Conservation (phyloP, 805 yeast genomes). For the Barnettozyma californica region DNA sequence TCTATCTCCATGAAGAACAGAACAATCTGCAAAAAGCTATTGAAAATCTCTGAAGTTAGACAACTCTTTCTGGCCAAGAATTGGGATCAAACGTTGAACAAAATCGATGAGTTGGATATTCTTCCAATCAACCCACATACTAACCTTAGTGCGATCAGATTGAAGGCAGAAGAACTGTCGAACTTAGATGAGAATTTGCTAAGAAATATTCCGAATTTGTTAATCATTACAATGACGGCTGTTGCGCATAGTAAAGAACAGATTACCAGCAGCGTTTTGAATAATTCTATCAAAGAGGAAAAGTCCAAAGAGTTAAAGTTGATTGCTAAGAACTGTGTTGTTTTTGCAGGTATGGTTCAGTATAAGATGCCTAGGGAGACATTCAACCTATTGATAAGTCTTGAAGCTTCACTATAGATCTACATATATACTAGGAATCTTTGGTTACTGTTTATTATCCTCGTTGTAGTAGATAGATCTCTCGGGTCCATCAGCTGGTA, state of each 20-base stretch:
- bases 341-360: slow-evolving; percentile 92
- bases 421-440: not conserved
- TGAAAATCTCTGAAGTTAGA: slow-evolving; percentile 66
- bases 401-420: slow-evolving; percentile 42
- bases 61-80: slow-evolving; percentile 48
- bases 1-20: slow-evolving; percentile 55
- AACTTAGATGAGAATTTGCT: slow-evolving; percentile 64
- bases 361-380: slow-evolving; percentile 86
- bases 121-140: slow-evolving; percentile 49
- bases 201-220: slow-evolving; percentile 72
- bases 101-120: slow-evolving; percentile 54
- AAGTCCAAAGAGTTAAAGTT: slow-evolving; percentile 51
- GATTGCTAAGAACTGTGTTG: slow-evolving; percentile 82
- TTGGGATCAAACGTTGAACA: slow-evolving; percentile 53
- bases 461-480: not conserved
- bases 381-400: slow-evolving; percentile 59
- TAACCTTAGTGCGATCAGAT: slow-evolving; percentile 40
- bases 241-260: slow-evolving; percentile 52
- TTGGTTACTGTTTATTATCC: not conserved
- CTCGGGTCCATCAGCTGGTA: not conserved
- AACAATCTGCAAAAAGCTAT: slow-evolving; percentile 58
- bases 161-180: slow-evolving; percentile 62
- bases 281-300: slow-evolving; percentile 43
- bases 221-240: slow-evolving; percentile 78
- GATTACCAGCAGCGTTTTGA: slow-evolving; percentile 33